These are phyloP conservation scores for Pouteria campechiana DNA, from an alignment of 179 eudicot genomes.

Conservation along the genomic window DNA sequence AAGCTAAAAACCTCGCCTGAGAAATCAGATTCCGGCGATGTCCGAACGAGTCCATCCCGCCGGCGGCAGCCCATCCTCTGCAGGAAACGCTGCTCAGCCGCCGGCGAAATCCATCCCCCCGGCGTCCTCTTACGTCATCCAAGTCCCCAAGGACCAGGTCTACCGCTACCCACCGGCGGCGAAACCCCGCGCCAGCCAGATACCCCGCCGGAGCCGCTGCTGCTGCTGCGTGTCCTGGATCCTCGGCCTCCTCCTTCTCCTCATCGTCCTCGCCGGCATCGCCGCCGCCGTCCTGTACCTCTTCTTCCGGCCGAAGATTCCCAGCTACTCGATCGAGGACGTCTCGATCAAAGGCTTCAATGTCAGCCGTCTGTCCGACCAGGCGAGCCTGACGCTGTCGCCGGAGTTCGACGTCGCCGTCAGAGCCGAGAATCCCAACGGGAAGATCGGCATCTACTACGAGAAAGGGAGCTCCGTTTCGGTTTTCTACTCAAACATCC, in stretches of 20 bases:
- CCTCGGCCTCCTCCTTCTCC: slow-evolving; percentile 23
- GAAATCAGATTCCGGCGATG: too few species aligned
- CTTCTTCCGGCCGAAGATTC: slow-evolving; percentile 58
- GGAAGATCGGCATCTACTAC: slow-evolving; percentile 80
- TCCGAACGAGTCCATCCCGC: too few species aligned
- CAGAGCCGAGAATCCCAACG: slow-evolving; percentile 63
- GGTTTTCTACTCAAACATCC: slow-evolving; percentile 60
- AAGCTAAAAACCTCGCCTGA: too few species aligned
- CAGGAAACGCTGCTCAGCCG: too few species aligned
- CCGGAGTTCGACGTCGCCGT: slow-evolving; percentile 61
- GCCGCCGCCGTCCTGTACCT: slow-evolving; percentile 34
- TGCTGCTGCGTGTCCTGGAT: slow-evolving; percentile 45
- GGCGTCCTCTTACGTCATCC: slow-evolving; percentile 61
- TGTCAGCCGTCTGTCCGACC: slow-evolving; percentile 52
- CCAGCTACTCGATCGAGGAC: slow-evolving; percentile 57
- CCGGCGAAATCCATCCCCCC: too few species aligned
- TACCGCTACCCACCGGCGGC: slow-evolving; percentile 72
- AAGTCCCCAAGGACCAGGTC: slow-evolving; percentile 67
- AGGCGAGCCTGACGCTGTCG: slow-evolving; percentile 57
- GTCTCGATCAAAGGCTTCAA: too few species aligned
- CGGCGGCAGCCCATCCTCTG: too few species aligned
- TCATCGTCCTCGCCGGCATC: slow-evolving; percentile 22
- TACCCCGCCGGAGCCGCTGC: slow-evolving; percentile 13
- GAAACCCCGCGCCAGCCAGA: slow-evolving; percentile 39
- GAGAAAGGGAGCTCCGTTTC: slow-evolving; percentile 61